Conservation (phyloP, 768 basidiomycete species). For the Naganishia kalamii region DNA sequence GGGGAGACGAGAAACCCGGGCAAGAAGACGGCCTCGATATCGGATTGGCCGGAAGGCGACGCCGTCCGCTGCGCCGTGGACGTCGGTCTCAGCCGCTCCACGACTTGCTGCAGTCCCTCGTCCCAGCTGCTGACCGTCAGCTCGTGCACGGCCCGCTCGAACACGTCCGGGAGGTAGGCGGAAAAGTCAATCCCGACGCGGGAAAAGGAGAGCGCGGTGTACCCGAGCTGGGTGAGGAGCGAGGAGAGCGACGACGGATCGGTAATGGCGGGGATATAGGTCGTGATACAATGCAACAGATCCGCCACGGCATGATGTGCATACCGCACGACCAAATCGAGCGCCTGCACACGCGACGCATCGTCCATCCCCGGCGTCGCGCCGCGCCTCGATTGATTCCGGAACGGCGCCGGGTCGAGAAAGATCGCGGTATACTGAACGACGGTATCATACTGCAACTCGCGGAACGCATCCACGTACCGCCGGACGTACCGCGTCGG, state of each 20-base stretch:
- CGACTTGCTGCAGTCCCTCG: slow-evolving; percentile 44
- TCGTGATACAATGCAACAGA: slow-evolving; percentile 50
- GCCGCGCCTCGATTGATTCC: background rate
- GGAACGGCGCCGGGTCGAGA: slow-evolving; percentile 51
- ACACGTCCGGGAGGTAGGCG: slow-evolving; percentile 59
- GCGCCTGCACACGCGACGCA: slow-evolving; percentile 22
- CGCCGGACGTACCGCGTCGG: slow-evolving; percentile 71
- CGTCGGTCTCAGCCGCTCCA: slow-evolving; percentile 32
- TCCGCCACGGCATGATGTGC: slow-evolving; percentile 49
- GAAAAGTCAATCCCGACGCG: slow-evolving; percentile 91
- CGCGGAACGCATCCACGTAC: slow-evolving; percentile 85
- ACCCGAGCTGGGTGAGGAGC: slow-evolving; percentile 83
- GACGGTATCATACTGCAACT: slow-evolving; percentile 85
- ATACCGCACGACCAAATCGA: slow-evolving; percentile 55
- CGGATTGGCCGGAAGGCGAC: slow-evolving; percentile 32
- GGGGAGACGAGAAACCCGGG: background rate
- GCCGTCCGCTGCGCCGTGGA: slow-evolving; percentile 32
- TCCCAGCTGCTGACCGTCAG: slow-evolving; percentile 56
- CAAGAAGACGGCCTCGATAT: slow-evolving; percentile 20
- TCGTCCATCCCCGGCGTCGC: background rate
- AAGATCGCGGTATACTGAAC: slow-evolving; percentile 86
- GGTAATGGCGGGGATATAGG: slow-evolving; percentile 56
- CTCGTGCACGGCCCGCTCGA: slow-evolving; percentile 59
- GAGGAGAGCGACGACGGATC: slow-evolving; percentile 62
- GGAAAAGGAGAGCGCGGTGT: slow-evolving; percentile 84